Evolutionary conservation across 306 rosid genomes (phyloP), one percentile per base, ranked within the genome.

Genomic region (Acacia acuminata): DNA sequence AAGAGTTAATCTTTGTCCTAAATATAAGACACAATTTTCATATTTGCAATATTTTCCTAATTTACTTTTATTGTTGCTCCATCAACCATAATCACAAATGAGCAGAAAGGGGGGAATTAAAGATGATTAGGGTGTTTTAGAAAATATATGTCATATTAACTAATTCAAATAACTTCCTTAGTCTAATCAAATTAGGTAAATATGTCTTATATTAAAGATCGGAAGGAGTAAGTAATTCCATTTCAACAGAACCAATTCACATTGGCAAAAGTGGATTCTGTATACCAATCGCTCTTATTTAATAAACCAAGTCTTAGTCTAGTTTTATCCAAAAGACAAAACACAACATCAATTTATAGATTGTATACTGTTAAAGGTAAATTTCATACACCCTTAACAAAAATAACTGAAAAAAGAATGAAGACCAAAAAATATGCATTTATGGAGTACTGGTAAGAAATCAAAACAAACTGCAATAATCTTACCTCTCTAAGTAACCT

Each of bases 401-500:
- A 72, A 42, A 72, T 25, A 70, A 71, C 25, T 20, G 60, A n/a
- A 55, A 56, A 44, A 36, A 66, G 64, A 60, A 55, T 24, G 63
- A 14, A 32, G 32, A 68, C 44, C 10, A 64, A 64, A 77, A 56
- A 43, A 55, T 50, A 27, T 7, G 58, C 25, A 67, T 60, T 70
- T 79, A 50, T 42, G 45, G 75, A 80, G 68, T 48, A 38, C 55
- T 55, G 81, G 14, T 9, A 22, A 58, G 32, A 58, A 58, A 58
- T 58, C n/a, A 71, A 20, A 74, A 75, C 38, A 70, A 53, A 77
- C 8, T 72, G 71, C 44, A 68, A 81, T 81, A 38, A 70, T 25
- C 90, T 38, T 88, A 90, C 97, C 97, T 96, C 98, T 80, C 81
- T 83, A 27, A 93, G 95, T 40, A 81, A 82, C 71, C 85, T 84